Evolutionary conservation across 2,329 filamentous ascomycete genomes (phyloP).

Genomic region (Colletotrichum eremochloae): DNA sequence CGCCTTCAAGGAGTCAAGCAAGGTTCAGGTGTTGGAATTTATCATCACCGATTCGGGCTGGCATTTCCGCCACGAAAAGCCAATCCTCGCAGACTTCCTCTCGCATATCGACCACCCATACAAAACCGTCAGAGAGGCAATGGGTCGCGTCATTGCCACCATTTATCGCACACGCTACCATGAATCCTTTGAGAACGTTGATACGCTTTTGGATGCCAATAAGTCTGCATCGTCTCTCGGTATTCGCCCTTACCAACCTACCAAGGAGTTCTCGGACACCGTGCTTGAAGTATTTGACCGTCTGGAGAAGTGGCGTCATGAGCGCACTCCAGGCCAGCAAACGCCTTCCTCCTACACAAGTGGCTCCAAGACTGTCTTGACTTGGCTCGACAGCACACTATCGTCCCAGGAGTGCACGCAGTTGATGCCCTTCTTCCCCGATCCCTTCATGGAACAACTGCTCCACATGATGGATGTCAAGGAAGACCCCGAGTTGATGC

Average conservation of each 20-base stretch:
- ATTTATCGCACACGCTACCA: conserved; percentile 94
- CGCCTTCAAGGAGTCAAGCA: conserved; percentile 98
- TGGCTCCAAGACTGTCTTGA: conserved; percentile 93
- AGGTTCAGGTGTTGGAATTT: conserved; percentile 91
- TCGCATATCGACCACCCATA: conserved; percentile 96
- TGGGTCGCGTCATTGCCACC: conserved; percentile 88
- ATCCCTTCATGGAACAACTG: conserved; percentile 90
- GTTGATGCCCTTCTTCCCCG: conserved; percentile 90
- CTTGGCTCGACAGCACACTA: conserved; percentile 93
- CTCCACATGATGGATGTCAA: conserved; percentile 99
- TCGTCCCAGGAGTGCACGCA: conserved; percentile 94
- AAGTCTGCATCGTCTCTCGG: conserved; percentile 86
- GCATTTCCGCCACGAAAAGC: conserved; percentile 94
- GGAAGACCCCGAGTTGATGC: conserved; percentile 95
- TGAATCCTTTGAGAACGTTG: conserved; percentile 89
- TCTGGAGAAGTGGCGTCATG: conserved; percentile 88
- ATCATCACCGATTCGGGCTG: conserved; percentile 90
- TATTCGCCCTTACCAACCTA: conserved; percentile 84
- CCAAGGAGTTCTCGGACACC: conserved; percentile 78
- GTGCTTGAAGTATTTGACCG: conserved; percentile 82
- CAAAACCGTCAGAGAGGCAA: conserved; percentile 95
- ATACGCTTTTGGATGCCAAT: conserved; percentile 81
- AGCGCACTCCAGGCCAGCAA: conserved; percentile 88
- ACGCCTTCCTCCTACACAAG: conserved; percentile 95
- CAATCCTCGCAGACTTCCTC: conserved; percentile 90